Evolutionary conservation across 768 basidiomycete species (phyloP).

Genomic region (Boletus tomentosulus): DNA sequence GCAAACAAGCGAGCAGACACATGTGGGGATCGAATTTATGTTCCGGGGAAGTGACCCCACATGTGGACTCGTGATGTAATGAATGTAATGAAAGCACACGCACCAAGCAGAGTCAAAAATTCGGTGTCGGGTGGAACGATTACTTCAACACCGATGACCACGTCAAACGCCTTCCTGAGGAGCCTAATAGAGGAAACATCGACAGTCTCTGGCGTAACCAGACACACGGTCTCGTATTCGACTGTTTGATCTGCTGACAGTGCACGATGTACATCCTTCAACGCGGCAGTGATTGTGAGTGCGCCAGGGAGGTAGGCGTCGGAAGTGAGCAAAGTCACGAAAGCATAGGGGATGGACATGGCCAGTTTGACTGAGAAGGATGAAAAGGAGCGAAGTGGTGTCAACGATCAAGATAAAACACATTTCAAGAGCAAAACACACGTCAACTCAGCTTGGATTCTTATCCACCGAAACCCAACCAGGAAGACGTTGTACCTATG

Average conservation of each 20-base stretch:
- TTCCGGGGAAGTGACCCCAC: slow-evolving; percentile 3
- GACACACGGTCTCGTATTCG: slow-evolving; percentile 71
- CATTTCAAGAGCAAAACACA: slow-evolving; percentile 7
- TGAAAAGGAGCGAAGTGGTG: no score
- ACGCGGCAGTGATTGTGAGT: slow-evolving; percentile 78
- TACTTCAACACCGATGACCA: slow-evolving; percentile 89
- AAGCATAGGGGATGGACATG: slow-evolving; percentile 72
- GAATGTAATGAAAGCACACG: slow-evolving; percentile 8
- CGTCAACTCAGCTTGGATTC: slow-evolving; percentile 8
- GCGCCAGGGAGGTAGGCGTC: slow-evolving; percentile 92
- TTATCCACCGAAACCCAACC: no score
- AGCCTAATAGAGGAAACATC: slow-evolving; percentile 77
- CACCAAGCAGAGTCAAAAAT: slow-evolving; percentile 82
- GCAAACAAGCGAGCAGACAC: slow-evolving; percentile 1
- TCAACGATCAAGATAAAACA: background rate
- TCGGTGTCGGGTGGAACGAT: slow-evolving; percentile 66
- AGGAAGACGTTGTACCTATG: slow-evolving; percentile 9
- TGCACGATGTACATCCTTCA: slow-evolving; percentile 65
- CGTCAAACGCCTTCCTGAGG: slow-evolving; percentile 73
- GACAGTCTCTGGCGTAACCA: slow-evolving; percentile 93
- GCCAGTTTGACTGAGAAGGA: background rate
- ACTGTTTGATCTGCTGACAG: slow-evolving; percentile 37
- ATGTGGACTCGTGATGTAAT: slow-evolving; percentile 2
- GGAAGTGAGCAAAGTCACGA: slow-evolving; percentile 90
- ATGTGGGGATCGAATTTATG: slow-evolving; percentile 11